phyloP scores from a whole-genome alignment of 768 basidiomycete genomes.

The Neoboletus brunneissimus region DNA sequence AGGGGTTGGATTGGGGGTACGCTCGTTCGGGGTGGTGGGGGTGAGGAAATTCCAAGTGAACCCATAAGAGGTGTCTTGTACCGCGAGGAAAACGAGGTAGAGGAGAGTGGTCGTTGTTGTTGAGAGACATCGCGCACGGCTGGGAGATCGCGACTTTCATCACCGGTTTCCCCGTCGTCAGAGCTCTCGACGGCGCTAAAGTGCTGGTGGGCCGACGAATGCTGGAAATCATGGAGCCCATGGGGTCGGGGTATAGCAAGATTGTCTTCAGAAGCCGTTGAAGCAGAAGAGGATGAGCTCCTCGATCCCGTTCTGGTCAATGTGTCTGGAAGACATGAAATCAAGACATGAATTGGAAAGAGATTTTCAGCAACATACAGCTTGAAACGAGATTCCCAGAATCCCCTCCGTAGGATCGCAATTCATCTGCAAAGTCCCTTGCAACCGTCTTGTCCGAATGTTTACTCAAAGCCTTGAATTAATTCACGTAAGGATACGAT shows the following conservation, averaged over 20 bases:
- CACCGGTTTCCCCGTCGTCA: slow-evolving; percentile 48
- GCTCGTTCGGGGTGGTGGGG: slow-evolving; percentile 40
- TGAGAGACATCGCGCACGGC: slow-evolving; percentile 37
- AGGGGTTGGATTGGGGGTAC: slow-evolving; percentile 70
- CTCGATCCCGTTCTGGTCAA: slow-evolving; percentile 43
- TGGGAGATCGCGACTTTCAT: slow-evolving; percentile 47
- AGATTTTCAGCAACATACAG: slow-evolving; percentile 40
- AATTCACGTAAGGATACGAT: not conserved
- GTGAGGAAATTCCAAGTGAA: slow-evolving; percentile 57
- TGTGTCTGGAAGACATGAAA: slow-evolving; percentile 26
- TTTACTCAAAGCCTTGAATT: slow-evolving; percentile 63
- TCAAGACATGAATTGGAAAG: not conserved
- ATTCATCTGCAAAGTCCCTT: slow-evolving; percentile 68
- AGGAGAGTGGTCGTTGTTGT: slow-evolving; percentile 63
- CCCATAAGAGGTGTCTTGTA: slow-evolving; percentile 77
- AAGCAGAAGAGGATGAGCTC: slow-evolving; percentile 63
- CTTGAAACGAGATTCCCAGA: slow-evolving; percentile 62
- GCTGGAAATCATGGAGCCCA: slow-evolving; percentile 12
- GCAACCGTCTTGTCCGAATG: slow-evolving; percentile 84
- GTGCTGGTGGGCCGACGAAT: slow-evolving; percentile 7
- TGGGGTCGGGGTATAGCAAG: slow-evolving; percentile 21
- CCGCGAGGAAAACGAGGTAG: slow-evolving; percentile 58
- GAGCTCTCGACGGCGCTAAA: slow-evolving; percentile 31
- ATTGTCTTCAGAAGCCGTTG: slow-evolving; percentile 49
- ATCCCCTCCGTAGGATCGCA: slow-evolving; percentile 74